Evolutionary conservation across 495 filamentous ascomycete species (phyloP).

Genomic region (Neurospora sp.): DNA sequence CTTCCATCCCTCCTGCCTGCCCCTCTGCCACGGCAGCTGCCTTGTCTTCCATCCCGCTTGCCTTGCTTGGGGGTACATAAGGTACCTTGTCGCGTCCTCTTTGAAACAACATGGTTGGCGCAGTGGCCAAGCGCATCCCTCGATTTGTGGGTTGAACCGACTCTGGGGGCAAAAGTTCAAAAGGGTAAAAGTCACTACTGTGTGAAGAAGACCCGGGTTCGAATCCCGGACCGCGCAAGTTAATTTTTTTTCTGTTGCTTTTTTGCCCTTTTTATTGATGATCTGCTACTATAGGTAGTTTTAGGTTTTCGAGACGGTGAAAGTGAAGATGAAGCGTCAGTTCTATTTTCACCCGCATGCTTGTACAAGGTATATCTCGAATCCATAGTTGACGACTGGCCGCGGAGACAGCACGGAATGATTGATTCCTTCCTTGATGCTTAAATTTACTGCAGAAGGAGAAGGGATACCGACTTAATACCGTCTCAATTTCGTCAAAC

Average conservation of each 20-base stretch:
- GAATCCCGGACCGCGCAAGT: not conserved
- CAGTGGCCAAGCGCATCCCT: not conserved
- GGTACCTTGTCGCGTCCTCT: not conserved
- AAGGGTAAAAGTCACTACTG: not conserved
- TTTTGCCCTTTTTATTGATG: not conserved
- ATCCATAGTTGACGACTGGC: not conserved
- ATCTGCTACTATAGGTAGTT: not conserved
- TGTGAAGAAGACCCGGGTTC: not conserved
- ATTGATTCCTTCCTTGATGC: not conserved
- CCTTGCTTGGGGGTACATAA: not conserved
- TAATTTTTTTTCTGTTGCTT: not conserved
- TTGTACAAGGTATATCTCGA: not conserved
- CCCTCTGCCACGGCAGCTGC: not conserved
- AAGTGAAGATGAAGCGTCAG: not conserved
- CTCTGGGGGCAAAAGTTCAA: not conserved
- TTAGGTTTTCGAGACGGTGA: not conserved
- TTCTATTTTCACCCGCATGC: not conserved
- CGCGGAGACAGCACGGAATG: not conserved
- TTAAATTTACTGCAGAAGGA: not conserved
- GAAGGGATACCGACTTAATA: not conserved
- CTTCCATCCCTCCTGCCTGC: not conserved
- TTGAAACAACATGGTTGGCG: not conserved
- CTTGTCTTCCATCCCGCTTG: not conserved
- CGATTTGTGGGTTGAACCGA: not conserved
- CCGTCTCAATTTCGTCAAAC: not conserved